Conservation (phyloP, 306 rosid species). For the Casuarina cunninghamiana region DNA sequence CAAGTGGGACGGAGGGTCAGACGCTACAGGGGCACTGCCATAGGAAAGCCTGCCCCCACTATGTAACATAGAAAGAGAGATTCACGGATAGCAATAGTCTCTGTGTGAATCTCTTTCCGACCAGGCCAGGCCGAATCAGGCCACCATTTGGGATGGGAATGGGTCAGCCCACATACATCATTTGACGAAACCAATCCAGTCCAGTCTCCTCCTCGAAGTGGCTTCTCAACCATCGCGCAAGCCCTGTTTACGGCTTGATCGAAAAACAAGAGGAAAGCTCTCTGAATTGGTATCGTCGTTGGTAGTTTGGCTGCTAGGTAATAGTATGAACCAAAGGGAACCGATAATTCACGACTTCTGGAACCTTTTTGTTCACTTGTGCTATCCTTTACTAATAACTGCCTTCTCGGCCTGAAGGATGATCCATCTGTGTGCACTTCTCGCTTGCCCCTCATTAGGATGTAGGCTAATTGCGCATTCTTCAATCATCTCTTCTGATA, state of each 20-base stretch:
- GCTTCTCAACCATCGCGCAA: neutral
- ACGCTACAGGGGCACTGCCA: too few relatives aligned
- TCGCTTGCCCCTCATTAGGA: neutral
- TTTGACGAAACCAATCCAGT: neutral
- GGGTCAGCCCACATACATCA: neutral
- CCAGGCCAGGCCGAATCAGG: neutral
- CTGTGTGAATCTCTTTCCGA: neutral
- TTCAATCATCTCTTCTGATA: neutral
- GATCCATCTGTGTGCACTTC: neutral
- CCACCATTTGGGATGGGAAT: neutral
- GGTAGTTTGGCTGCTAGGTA: too few relatives aligned
- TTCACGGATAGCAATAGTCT: neutral
- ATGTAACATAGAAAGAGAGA: neutral
- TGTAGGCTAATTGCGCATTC: neutral
- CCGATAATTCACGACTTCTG: too few relatives aligned
- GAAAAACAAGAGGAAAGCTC: too few relatives aligned
- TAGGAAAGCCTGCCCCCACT: too few relatives aligned
- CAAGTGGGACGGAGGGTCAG: too few relatives aligned
- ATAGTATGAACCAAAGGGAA: too few relatives aligned
- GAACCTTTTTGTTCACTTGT: too few relatives aligned
- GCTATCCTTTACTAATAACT: neutral
- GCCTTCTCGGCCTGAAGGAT: neutral
- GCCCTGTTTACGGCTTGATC: too few relatives aligned
- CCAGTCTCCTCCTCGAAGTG: neutral
- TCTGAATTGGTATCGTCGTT: too few relatives aligned